Evolutionary conservation across 495 filamentous ascomycete species (phyloP).

Genomic region (Aspergillus haitiensis): DNA sequence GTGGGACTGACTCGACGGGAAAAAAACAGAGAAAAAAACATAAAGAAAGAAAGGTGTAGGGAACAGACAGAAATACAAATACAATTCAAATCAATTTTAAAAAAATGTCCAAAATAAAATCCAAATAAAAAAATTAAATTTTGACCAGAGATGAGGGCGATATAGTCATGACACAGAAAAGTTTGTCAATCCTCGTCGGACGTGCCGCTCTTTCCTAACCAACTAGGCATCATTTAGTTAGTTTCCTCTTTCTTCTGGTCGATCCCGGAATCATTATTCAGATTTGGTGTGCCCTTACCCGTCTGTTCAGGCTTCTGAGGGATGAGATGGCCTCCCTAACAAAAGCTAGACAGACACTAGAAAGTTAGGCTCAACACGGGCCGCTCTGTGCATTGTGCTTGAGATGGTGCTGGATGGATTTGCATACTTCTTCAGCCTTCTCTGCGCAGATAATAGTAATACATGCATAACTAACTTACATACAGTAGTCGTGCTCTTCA

Average conservation of each 20-base stretch:
- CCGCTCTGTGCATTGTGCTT: conserved; percentile 29
- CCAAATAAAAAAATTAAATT: no score
- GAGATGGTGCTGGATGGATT: conserved; percentile 7
- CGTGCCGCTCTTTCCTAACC: neutral
- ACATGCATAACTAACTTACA: conserved; percentile 13
- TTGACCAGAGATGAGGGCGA: no score
- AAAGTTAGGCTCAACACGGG: conserved; percentile 20
- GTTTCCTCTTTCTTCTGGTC: neutral
- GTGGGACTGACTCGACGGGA: neutral
- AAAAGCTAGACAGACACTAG: neutral
- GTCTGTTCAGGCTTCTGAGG: neutral
- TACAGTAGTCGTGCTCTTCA: conserved; percentile 11
- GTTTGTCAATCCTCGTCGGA: neutral
- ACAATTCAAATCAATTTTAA: no score
- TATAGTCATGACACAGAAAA: no score
- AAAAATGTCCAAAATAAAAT: no score
- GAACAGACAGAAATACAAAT: neutral
- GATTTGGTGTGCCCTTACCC: neutral
- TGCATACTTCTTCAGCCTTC: conserved; percentile 15
- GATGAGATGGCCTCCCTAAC: neutral
- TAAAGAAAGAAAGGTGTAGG: neutral
- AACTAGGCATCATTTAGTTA: neutral
- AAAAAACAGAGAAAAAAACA: neutral
- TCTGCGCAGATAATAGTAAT: conserved; percentile 3
- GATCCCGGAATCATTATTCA: conserved; percentile 3